Conservation (phyloP, 768 basidiomycete genomes). For the Serendipita sp. region DNA sequence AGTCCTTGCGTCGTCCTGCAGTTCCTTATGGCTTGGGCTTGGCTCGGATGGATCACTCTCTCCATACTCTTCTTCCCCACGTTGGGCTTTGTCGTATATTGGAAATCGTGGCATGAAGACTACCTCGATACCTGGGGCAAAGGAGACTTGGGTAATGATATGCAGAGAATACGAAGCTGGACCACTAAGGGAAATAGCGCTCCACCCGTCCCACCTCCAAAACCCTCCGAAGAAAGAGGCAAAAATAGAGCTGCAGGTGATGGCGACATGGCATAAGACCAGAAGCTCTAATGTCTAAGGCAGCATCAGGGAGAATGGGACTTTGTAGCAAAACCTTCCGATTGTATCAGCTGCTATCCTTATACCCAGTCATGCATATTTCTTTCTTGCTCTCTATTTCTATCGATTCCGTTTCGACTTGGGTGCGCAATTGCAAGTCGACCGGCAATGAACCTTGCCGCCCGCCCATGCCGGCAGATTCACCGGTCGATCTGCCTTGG, state of each 20-base stretch:
- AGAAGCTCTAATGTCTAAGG: neutral
- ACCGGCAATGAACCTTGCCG: constrained; percentile 5
- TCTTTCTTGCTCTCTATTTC: neutral
- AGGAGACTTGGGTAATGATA: neutral
- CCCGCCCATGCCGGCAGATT: neutral
- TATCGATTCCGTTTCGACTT: too few relatives aligned
- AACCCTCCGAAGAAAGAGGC: neutral
- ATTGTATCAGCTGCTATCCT: neutral
- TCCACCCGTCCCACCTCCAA: neutral
- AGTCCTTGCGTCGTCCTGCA: constrained; percentile 50
- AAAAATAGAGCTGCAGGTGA: neutral
- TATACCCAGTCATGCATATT: neutral
- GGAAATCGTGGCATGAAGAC: neutral
- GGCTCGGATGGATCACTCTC: constrained; percentile 55
- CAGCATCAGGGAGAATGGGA: neutral
- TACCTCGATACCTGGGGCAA: neutral
- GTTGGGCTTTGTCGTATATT: neutral
- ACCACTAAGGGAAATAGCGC: neutral
- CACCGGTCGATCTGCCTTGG: neutral
- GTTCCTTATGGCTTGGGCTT: constrained; percentile 58
- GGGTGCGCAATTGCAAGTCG: too few relatives aligned
- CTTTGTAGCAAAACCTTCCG: neutral
- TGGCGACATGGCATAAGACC: neutral
- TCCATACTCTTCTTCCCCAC: constrained; percentile 14
- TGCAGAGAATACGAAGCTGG: neutral